Evolutionary conservation across 208 protist genomes (phyloP).

Genomic region (Leishmania major): DNA sequence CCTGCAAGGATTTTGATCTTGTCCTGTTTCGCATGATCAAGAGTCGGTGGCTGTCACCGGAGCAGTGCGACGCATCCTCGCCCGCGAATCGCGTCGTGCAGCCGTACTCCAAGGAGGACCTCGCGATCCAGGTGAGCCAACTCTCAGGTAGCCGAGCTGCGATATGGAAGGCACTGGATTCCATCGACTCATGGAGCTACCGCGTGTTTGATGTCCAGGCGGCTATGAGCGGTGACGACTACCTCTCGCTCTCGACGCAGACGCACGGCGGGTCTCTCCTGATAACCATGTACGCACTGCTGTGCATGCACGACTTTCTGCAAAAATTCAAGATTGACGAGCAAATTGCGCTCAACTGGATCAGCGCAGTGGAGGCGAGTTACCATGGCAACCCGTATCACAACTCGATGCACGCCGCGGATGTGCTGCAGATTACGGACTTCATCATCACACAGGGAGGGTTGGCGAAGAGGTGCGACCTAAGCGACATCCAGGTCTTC

Average conservation of each 20-base stretch:
- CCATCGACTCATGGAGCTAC: constrained; percentile 88
- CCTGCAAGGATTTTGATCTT: constrained; percentile 80
- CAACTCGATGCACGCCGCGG: constrained; percentile 94
- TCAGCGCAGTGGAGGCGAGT: constrained; percentile 88
- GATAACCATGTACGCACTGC: constrained; percentile 85
- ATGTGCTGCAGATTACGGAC: constrained; percentile 90
- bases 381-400: constrained; percentile 94
- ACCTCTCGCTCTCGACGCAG: constrained; percentile 60
- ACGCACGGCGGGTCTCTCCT: constrained; percentile 81
- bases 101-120: constrained; percentile 61
- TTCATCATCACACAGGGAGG: constrained; percentile 84
- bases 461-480: constrained; percentile 63
- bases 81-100: constrained; percentile 67
- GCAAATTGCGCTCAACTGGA: constrained; percentile 88
- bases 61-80: constrained; percentile 47
- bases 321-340: constrained; percentile 93
- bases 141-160: constrained; percentile 45
- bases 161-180: constrained; percentile 72
- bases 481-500: constrained; percentile 89
- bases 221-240: constrained; percentile 80
- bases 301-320: constrained; percentile 85
- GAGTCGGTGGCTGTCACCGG: constrained; percentile 60
- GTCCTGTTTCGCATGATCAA: constrained; percentile 87
- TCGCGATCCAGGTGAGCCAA: constrained; percentile 35
- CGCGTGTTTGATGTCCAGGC: constrained; percentile 85